These are phyloP conservation scores for Orbilia oligospora DNA, from an alignment of 2,329 filamentous ascomycete genomes.

Conservation along the genomic window DNA sequence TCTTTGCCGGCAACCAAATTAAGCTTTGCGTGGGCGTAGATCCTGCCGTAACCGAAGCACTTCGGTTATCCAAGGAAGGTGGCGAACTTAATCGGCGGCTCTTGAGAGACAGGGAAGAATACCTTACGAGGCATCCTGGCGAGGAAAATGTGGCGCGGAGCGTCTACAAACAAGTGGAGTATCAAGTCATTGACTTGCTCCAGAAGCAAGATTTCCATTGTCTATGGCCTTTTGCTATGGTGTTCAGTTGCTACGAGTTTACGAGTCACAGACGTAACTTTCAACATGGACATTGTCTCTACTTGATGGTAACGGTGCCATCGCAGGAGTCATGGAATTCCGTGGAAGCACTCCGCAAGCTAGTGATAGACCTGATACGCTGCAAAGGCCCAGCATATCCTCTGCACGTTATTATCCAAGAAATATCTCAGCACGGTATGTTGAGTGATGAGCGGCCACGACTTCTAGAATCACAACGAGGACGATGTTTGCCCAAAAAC, in stretches of 20 bases:
- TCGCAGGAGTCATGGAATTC: conserved; percentile 16
- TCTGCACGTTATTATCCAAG: conserved; percentile 46
- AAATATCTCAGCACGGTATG: conserved; percentile 20
- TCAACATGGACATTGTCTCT: conserved; percentile 56
- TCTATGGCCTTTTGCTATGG: conserved; percentile 50
- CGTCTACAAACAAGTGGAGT: conserved; percentile 31
- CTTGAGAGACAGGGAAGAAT: conserved; percentile 48
- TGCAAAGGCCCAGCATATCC: conserved; percentile 13
- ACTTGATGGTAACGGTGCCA: conserved; percentile 46
- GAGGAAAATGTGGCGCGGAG: conserved; percentile 31
- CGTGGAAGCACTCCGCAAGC: conserved; percentile 10
- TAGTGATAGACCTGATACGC: conserved; percentile 21
- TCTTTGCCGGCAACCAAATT: conserved; percentile 53
- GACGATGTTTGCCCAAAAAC: conserved; percentile 37
- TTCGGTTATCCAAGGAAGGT: conserved; percentile 55
- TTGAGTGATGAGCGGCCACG: conserved; percentile 22
- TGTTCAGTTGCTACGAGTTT: conserved; percentile 58
- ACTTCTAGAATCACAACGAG: conserved; percentile 43
- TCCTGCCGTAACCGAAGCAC: conserved; percentile 38
- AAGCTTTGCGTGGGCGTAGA: conserved; percentile 58
- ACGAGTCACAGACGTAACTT: conserved; percentile 52
- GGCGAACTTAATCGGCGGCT: conserved; percentile 46
- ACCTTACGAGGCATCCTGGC: conserved; percentile 37
- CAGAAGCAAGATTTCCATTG: conserved; percentile 4
- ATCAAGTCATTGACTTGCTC: conserved; percentile 24